phyloP scores from a whole-genome alignment of 2,329 filamentous ascomycete genomes.

The Berkeleyomyces rouxiae region DNA sequence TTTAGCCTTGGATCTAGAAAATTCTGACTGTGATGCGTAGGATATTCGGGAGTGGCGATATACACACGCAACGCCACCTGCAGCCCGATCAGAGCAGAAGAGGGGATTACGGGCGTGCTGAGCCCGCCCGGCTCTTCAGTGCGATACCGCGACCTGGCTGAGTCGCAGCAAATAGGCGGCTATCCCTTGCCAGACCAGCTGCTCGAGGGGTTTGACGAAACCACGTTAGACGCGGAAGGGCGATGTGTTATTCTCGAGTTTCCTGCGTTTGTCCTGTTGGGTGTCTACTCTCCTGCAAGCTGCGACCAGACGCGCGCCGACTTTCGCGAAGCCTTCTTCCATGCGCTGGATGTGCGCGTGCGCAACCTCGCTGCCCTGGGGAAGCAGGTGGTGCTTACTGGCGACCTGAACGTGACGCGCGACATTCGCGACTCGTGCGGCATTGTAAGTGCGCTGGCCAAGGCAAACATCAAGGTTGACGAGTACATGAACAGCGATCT shows the following conservation, averaged over 20 bases:
- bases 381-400: conserved; percentile 71
- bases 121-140: conserved; percentile 51
- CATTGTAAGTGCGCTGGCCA: conserved; percentile 52
- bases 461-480: conserved; percentile 48
- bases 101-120: conserved; percentile 76
- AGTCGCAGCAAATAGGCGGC: conserved; percentile 66
- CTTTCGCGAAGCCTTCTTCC: conserved; percentile 67
- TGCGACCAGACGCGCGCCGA: conserved; percentile 69
- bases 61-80: conserved; percentile 83
- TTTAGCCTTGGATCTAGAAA: neutral
- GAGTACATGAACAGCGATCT: conserved; percentile 59
- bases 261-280: conserved; percentile 82
- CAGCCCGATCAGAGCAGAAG: conserved; percentile 75
- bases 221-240: conserved; percentile 71
- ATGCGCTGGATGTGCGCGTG: conserved; percentile 64
- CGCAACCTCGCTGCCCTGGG: conserved; percentile 67
- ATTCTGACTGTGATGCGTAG: conserved; percentile 26
- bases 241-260: conserved; percentile 86
- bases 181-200: conserved; percentile 63
- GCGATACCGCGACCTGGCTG: conserved; percentile 58
- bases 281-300: conserved; percentile 81
- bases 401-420: conserved; percentile 69
- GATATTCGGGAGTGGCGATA: conserved; percentile 89
- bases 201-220: conserved; percentile 45
- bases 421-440: conserved; percentile 61